A percentile compares a stretch with the other conserved stretches of the same genome.
These are phyloP conservation scores for Akanthomyces muscarius DNA, from an alignment of 2,329 filamentous ascomycete genomes.

Conservation along the genomic window DNA sequence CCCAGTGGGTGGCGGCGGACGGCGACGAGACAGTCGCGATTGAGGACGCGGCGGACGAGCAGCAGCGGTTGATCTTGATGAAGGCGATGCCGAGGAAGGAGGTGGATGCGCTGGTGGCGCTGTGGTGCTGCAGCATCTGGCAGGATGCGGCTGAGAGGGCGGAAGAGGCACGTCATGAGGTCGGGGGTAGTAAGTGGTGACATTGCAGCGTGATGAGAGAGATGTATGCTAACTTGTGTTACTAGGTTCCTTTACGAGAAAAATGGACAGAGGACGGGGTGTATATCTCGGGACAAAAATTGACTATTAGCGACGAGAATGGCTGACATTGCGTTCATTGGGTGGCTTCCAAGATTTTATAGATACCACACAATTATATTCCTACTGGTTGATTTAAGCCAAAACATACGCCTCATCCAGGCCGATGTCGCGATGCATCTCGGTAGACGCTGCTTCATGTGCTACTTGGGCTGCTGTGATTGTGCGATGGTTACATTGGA, in stretches of 20 bases:
- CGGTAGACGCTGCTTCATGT: background rate
- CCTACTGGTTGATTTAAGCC: too few relatives aligned
- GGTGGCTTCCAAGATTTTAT: too few relatives aligned
- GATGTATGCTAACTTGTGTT: background rate
- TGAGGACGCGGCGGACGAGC: background rate
- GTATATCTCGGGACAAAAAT: background rate
- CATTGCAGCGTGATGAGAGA: too few relatives aligned
- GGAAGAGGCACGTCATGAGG: background rate
- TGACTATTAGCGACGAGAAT: background rate
- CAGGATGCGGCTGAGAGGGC: background rate
- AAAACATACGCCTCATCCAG: too few relatives aligned
- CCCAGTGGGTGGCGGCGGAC: background rate
- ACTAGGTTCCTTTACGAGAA: background rate
- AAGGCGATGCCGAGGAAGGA: background rate
- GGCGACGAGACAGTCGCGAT: background rate
- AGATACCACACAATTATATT: too few relatives aligned
- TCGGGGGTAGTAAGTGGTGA: background rate
- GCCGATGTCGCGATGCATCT: too few relatives aligned
- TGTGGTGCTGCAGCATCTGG: conserved; percentile 9
- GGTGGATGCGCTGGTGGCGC: conserved; percentile 10
- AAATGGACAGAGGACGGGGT: background rate
- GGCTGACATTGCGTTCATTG: too few relatives aligned
- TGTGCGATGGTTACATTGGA: background rate
- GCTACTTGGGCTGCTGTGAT: background rate
- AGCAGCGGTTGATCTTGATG: background rate